A percentile compares a stretch with the other conserved stretches of the same genome.
Evolutionary conservation across 2,329 filamentous ascomycete genomes (phyloP).

Genomic region (Penicillium sp.): DNA sequence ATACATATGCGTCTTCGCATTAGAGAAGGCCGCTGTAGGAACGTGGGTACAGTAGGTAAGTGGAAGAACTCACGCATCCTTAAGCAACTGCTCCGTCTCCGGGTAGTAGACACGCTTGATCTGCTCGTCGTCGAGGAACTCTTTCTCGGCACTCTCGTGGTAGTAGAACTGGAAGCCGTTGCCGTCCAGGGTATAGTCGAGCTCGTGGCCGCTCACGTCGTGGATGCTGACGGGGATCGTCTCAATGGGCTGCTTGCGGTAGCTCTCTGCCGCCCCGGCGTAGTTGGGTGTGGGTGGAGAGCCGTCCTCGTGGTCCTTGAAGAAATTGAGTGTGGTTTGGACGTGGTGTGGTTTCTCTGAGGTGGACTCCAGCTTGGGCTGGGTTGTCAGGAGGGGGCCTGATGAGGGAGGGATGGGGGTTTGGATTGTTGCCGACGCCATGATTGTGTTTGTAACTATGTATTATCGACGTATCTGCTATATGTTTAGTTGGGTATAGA

Average conservation of each 20-base stretch:
- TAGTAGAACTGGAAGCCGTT: conserved; percentile 53
- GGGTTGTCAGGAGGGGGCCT: conserved; percentile 19
- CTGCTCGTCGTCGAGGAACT: conserved; percentile 49
- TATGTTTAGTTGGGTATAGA: background rate
- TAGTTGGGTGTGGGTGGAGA: conserved; percentile 48
- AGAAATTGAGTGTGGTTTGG: conserved; percentile 53
- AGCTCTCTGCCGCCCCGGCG: conserved; percentile 44
- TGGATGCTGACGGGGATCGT: conserved; percentile 45
- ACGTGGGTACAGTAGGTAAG: background rate
- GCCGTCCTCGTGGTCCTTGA: conserved; percentile 49
- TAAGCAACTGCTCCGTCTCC: conserved; percentile 53
- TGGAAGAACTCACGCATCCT: conserved; percentile 38
- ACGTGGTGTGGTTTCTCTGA: conserved; percentile 39
- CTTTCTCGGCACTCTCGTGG: conserved; percentile 43
- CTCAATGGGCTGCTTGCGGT: conserved; percentile 45
- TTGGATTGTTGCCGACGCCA: conserved; percentile 40
- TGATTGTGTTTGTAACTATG: conserved; percentile 4
- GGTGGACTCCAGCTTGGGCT: conserved; percentile 18
- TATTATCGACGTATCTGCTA: background rate
- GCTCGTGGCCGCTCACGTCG: conserved; percentile 49
- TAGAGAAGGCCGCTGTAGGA: too few species aligned
- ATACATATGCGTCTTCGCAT: background rate
- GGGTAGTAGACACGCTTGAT: conserved; percentile 52
- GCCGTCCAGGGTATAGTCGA: conserved; percentile 51
- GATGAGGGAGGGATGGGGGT: conserved; percentile 17